These are phyloP conservation scores for Phytophthora cryptogea DNA, from an alignment of 352 stramenopile genomes.

Conservation along the genomic window DNA sequence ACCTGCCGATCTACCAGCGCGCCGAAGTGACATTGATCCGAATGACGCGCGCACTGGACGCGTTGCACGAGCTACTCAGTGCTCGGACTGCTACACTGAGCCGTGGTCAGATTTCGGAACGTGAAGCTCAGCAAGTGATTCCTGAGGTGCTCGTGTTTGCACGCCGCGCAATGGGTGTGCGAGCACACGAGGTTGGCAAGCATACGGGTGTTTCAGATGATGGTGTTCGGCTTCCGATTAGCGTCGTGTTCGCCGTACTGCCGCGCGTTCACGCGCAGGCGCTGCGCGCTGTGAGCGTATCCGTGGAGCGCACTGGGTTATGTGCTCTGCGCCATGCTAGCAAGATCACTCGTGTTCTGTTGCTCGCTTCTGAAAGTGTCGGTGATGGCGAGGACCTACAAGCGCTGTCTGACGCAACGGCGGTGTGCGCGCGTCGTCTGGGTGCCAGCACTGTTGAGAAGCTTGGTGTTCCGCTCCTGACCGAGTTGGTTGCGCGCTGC, in stretches of 20 bases:
- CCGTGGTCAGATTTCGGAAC: conserved; percentile 60
- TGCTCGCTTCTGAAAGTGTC: conserved; percentile 57
- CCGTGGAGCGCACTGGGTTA: conserved; percentile 53
- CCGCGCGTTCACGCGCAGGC: conserved; percentile 60
- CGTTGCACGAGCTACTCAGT: conserved; percentile 50
- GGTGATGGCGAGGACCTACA: conserved; percentile 39
- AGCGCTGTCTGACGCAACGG: conserved; percentile 52
- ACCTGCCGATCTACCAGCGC: conserved; percentile 64
- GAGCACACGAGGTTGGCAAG: conserved; percentile 77
- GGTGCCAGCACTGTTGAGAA: conserved; percentile 77
- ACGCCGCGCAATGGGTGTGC: conserved; percentile 63
- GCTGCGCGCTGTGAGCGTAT: conserved; percentile 42
- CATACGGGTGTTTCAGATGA: conserved; percentile 83
- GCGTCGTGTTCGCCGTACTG: conserved; percentile 73
- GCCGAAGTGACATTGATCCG: conserved; percentile 46
- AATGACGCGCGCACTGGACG: conserved; percentile 41
- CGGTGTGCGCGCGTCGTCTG: conserved; percentile 54
- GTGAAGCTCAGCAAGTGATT: conserved; percentile 73
- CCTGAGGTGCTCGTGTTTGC: conserved; percentile 56
- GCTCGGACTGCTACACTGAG: conserved; percentile 34
- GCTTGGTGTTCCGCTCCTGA: conserved; percentile 65
- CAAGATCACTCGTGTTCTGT: conserved; percentile 66
- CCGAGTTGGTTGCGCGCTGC: conserved; percentile 62
- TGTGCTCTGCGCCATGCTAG: conserved; percentile 71
- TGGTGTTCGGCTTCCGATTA: conserved; percentile 68